Evolutionary conservation across 441 rosid species (phyloP).

Genomic region (Breynia disticha): DNA sequence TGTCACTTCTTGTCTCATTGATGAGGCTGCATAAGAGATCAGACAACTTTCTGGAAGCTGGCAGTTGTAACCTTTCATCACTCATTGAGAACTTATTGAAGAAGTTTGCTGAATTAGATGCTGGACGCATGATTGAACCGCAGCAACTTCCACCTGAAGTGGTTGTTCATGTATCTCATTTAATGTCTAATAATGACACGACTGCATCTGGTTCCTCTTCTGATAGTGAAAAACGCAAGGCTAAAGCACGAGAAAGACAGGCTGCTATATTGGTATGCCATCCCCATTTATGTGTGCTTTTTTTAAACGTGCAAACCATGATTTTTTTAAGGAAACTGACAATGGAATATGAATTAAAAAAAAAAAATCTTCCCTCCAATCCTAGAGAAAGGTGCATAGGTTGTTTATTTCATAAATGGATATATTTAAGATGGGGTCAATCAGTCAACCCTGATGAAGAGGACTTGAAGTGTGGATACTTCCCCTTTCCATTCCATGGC

Average conservation of each 20-base stretch:
- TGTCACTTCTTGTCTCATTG: constrained; percentile 83
- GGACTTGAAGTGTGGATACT: too few relatives aligned
- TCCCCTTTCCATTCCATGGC: too few relatives aligned
- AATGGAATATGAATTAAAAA: too few relatives aligned
- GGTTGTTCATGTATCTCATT: constrained; percentile 37
- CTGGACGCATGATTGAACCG: constrained; percentile 50
- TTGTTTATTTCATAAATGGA: too few relatives aligned
- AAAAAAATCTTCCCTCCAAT: too few relatives aligned
- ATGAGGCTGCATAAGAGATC: constrained; percentile 61
- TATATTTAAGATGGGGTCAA: too few relatives aligned
- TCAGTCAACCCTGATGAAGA: too few relatives aligned
- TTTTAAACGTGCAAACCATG: too few relatives aligned
- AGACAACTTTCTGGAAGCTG: constrained; percentile 47
- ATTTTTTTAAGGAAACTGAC: too few relatives aligned
- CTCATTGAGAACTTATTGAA: constrained; percentile 65
- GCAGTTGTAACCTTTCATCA: constrained; percentile 57
- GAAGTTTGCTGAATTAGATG: constrained; percentile 68
- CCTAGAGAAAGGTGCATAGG: too few relatives aligned
- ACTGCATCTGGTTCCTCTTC: constrained; percentile 31
- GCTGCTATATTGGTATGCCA: constrained; percentile 74
- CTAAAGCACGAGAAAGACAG: constrained; percentile 88
- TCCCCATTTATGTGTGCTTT: not conserved
- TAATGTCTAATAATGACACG: constrained; percentile 22
- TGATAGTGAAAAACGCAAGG: constrained; percentile 75
- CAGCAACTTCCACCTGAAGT: constrained; percentile 78